Base-by-base conservation (phyloP, 495 filamentous ascomycete genomes). In the Penicillium waksmanii region DNA sequence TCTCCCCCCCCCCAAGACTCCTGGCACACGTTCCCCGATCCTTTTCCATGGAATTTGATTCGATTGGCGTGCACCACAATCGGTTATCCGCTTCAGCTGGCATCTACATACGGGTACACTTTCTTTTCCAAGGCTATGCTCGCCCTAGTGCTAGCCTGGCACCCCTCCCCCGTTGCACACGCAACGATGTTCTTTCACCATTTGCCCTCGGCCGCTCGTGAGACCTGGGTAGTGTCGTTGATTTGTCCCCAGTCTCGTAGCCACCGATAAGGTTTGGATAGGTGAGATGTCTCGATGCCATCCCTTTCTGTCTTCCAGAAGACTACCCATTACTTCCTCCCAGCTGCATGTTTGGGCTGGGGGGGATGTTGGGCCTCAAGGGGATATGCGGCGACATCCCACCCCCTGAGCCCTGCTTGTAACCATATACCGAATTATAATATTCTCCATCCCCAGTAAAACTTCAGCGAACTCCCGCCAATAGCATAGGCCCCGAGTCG, bases 181-280 rank as follows among this genome's bases (percentile, higher is more conserved):
- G 62, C 56, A 55, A 57, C 53, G 33, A 54, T 19, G 42, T 7
- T 43, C 18, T 51, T 12, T 23, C 33, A 61, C 51, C 42, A 51
- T 55, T 43, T 34, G 48, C 46, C 42, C 36, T 48, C 56, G 55
- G 35, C 55, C 47, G 54, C 63, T 55, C 51, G 56, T 67, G 64
- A 54, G 38, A 66, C 66, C n/a, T 43, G 21, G 49, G 19, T 21
- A 21, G 49, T 55, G 25, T 9, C 48, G 33, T 51, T 66, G 63
- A 66, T 69, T 69, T 57, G 58, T 62, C 58, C 57, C 57, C 50
- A 49, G 51, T 48, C 55, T 61, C 57, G 33, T 38, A 57, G 27
- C 50, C 58, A 11, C 36, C 60, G 62, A 69, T 67, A 67, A 69
- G 59, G 67, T 69, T 69, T 63, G 19, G 27, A 55, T 44, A 53